Conservation (phyloP, 805 yeast species). For the Cyberlindnera xishuangbannaensis region DNA sequence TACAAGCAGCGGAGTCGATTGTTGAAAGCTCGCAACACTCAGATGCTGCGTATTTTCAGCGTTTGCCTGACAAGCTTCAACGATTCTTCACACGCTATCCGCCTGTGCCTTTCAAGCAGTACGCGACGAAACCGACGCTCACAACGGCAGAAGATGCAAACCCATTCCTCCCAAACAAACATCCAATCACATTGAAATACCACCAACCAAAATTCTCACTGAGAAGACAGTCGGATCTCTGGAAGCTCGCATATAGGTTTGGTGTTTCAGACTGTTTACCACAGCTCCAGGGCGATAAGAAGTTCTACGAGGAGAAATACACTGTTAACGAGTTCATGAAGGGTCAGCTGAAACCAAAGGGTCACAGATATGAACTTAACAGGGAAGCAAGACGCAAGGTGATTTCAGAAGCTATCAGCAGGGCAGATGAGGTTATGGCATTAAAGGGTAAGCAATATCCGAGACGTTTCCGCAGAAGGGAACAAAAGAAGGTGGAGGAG, state of each 20-base stretch:
- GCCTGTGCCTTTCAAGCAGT: conserved; percentile 69
- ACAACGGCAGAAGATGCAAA: conserved; percentile 68
- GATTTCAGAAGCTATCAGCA: conserved; percentile 59
- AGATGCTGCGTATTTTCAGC: conserved; percentile 38
- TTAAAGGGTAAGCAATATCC: conserved; percentile 29
- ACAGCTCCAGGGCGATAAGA: conserved; percentile 39
- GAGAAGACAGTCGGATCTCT: conserved; percentile 78
- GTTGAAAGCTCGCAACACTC: no score
- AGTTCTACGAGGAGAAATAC: conserved; percentile 76
- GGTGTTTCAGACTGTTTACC: conserved; percentile 83
- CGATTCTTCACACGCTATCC: conserved; percentile 78
- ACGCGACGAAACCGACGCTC: conserved; percentile 57
- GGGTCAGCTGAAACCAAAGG: conserved; percentile 76
- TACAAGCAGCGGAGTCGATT: neutral
- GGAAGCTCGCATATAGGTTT: conserved; percentile 72
- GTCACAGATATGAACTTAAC: conserved; percentile 72
- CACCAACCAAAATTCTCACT: conserved; percentile 75
- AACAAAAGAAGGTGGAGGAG: no score
- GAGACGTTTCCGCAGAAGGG: conserved; percentile 23
- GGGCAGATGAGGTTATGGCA: conserved; percentile 61
- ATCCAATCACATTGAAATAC: conserved; percentile 72
- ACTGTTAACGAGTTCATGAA: conserved; percentile 61
- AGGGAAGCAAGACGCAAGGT: conserved; percentile 51
- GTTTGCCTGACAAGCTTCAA: conserved; percentile 65
- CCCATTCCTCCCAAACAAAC: conserved; percentile 82